Base-by-base conservation (phyloP, 371 early-diverging fungal species). In the Rhizopus microsporus region DNA sequence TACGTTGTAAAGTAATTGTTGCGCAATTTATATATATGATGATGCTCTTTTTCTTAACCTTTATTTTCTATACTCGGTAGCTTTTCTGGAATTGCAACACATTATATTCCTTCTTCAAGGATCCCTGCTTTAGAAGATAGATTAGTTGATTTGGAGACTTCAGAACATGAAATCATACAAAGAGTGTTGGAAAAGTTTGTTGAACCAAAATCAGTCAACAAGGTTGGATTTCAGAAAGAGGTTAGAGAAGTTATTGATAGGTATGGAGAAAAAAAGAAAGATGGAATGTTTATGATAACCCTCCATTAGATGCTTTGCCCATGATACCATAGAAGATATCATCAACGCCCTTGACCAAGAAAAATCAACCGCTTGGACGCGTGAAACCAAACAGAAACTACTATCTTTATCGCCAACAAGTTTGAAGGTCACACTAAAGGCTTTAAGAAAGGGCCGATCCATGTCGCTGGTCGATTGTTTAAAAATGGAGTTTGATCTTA, bases 11-110 rank as follows among this genome's bases (percentile, higher is more conserved):
- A 86, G 74, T 44, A 38, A 23, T 35, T 3, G 13, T 34, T 43
- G 10, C 42, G 39, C n/a, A 34, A 3, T n/a, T n/a, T 4, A 13
- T 23, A 13, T 17, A 12, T 33, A n/a, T 33, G n/a, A 43, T 3
- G 8, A 50, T 9, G 42, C 9, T 38, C 34, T 42, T n/a, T 40
- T 31, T 4, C 50, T 34, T 15, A 16, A 8, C 31, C 10, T 35
- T 34, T 38, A 15, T 39, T 17, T 35, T 37, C 23, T n/a, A 23
- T 23, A 23, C 23, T 23, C 2, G 23, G 23, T 23, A 93, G 90
- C 47, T 80, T 82, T 67, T 87, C 96, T 7, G 98, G 99, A n/a
- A 87, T 98, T 65, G 97, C 95, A 8, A 95, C 98, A 7, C 98
- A 98, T 74, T 97, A 89, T 68, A 90, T 98, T 40, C 95, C 97